Conservation (phyloP, 352 stramenopile genomes). For the Phytophthora niederhauseri region DNA sequence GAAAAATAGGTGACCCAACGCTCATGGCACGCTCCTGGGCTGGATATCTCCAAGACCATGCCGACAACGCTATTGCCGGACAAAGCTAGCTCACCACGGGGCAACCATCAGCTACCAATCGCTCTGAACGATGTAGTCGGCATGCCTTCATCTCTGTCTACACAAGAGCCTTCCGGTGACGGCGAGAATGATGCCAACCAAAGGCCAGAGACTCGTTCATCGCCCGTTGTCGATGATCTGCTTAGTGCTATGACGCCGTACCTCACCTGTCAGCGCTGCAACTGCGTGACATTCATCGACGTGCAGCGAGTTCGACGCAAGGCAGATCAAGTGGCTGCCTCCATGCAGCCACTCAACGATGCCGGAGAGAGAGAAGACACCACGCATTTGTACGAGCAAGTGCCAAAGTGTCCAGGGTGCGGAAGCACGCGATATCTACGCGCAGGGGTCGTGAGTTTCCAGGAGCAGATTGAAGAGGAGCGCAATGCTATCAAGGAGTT, state of each 20-base stretch:
- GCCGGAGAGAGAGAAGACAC: constrained; percentile 18
- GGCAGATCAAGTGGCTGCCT: constrained; percentile 19
- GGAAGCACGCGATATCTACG: constrained; percentile 73
- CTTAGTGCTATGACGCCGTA: constrained; percentile 63
- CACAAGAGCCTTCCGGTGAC: background rate
- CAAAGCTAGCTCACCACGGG: constrained; percentile 2
- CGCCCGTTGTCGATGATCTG: constrained; percentile 20
- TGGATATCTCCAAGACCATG: constrained; percentile 12
- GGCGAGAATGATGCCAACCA: background rate
- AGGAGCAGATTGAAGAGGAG: constrained; percentile 78
- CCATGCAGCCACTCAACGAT: background rate
- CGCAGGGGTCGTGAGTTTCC: constrained; percentile 74
- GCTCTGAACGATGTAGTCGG: background rate
- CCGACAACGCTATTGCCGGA: constrained; percentile 5
- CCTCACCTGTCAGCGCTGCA: constrained; percentile 79
- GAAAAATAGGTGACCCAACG: constrained; percentile 5
- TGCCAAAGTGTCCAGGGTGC: constrained; percentile 67
- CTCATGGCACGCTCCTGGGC: constrained; percentile 2
- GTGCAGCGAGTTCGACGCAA: constrained; percentile 52
- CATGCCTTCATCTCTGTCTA: background rate
- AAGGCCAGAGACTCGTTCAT: constrained; percentile 1
- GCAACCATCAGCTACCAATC: background rate
- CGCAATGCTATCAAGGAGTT: constrained; percentile 67
- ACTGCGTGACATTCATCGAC: constrained; percentile 80
- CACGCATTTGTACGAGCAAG: constrained; percentile 52